Base-by-base conservation (phyloP, 1,139 yeast species). In the Meyerozyma carpophila region DNA sequence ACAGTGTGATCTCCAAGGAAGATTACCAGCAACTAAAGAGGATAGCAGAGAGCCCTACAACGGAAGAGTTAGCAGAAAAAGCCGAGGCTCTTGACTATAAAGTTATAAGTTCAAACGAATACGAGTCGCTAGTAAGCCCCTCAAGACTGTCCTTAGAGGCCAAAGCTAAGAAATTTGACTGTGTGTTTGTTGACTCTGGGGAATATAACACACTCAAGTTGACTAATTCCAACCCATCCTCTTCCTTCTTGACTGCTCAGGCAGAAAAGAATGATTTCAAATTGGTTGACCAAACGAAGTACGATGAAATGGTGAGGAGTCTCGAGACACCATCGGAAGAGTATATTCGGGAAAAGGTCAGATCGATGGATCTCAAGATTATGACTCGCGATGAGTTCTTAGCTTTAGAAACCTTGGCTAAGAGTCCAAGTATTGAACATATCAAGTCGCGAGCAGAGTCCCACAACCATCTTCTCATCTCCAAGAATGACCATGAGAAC, bases 401-500 rank as follows among this genome's bases (percentile, higher is more conserved):
- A 8, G 32, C 39, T 3, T 40, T 54, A 38, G 44, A 41, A 16
- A 32, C 41, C 2, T 37, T 42, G 11, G 50, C 52, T 2, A 43
- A 54, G 7, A 43, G 48, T n/a, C 63, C 63, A 13, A 43, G 52
- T 14, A 34, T 51, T 32, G 57, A 52, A 4, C 26, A 20, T 18
- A 20, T 34, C 11, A 34, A 34, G 27, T 11, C 37, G 7, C 8
- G 21, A 13, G 37, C 37, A 3, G 13, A 18, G 5, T 11, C n/a
- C 4, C 13, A 11, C 21, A 11, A 34, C 14, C 37, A 34, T 21
- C 6, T 10, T 20, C 14, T 34, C 5, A 11, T 34, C 11, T 13
- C 11, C 13, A 21, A 34, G n/a, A 11, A 18, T 21, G 37, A 34
- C 4, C 21, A 34, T 20, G 26, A 34, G n/a, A n/a, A 8, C 4